These are phyloP conservation scores for Cajanus cajan DNA, from an alignment of 306 rosid genomes.

Conservation along the genomic window DNA sequence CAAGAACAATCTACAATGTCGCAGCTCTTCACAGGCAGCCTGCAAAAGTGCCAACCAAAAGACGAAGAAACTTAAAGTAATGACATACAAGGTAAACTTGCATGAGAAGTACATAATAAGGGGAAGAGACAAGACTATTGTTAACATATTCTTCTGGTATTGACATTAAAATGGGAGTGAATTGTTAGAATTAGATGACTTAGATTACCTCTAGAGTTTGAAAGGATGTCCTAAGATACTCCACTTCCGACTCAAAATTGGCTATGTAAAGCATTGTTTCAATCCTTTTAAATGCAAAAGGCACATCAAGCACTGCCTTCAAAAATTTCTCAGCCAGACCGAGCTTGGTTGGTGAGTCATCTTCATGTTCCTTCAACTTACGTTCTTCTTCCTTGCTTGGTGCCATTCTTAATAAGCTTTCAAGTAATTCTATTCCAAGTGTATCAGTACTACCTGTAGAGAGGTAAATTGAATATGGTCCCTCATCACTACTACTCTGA, in stretches of 20 bases:
- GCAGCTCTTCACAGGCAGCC: constrained; percentile 88
- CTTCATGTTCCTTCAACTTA: constrained; percentile 73
- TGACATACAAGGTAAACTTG: not conserved
- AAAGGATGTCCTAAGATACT: constrained; percentile 75
- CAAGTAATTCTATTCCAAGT: constrained; percentile 84
- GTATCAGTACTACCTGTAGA: constrained; percentile 76
- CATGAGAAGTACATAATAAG: not conserved
- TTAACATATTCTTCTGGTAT: not conserved
- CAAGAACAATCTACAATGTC: constrained; percentile 82
- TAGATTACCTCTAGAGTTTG: constrained; percentile 73
- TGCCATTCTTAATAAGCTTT: constrained; percentile 92
- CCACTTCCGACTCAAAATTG: constrained; percentile 87
- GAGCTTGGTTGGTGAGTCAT: constrained; percentile 70
- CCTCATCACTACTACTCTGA: not conserved
- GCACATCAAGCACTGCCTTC: constrained; percentile 84
- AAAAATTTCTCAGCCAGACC: constrained; percentile 89
- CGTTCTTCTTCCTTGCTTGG: constrained; percentile 94
- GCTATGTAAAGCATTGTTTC: constrained; percentile 89
- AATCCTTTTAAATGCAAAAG: constrained; percentile 82
- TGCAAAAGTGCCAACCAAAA: constrained; percentile 30
- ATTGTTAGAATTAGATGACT: constrained; percentile 32
- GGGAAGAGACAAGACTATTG: not conserved
- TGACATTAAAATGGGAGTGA: not conserved
- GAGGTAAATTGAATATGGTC: constrained; percentile 5
- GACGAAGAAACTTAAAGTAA: not conserved